Evolutionary conservation across 257 asterid genomes (phyloP).

Genomic region (Penstemon eatonii): DNA sequence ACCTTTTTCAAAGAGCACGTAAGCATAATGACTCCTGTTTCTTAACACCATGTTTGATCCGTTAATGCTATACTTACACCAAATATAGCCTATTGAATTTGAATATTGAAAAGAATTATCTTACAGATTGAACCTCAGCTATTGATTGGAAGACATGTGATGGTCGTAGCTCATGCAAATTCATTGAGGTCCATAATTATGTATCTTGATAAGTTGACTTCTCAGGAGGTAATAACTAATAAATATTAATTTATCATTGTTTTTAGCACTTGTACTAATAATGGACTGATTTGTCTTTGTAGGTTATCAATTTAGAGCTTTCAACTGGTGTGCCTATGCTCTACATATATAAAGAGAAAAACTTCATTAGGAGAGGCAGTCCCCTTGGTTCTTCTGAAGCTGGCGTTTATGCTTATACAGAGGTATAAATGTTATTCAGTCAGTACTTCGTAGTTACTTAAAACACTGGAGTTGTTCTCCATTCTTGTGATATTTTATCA

Average conservation of each 20-base stretch:
- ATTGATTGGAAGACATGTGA: conserved; percentile 63
- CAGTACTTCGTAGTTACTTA: too few species aligned
- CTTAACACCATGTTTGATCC: not conserved
- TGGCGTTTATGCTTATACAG: conserved; percentile 87
- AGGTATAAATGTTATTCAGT: conserved; percentile 46
- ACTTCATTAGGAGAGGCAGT: conserved; percentile 78
- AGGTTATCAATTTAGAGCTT: conserved; percentile 91
- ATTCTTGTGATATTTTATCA: not conserved
- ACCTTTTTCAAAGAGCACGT: conserved; percentile 81
- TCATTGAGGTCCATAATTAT: conserved; percentile 87
- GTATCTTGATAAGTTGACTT: conserved; percentile 85
- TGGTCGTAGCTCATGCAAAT: conserved; percentile 96
- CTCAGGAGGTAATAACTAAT: conserved; percentile 61
- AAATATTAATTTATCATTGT: not conserved
- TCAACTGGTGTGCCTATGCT: conserved; percentile 97
- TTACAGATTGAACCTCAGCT: conserved; percentile 86
- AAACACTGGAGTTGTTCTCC: not conserved
- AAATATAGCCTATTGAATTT: not conserved
- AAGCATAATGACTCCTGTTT: conserved; percentile 29
- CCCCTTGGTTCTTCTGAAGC: conserved; percentile 71
- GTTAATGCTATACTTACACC: too few species aligned
- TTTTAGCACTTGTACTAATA: conserved; percentile 14
- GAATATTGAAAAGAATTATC: conserved; percentile 13
- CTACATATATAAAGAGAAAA: conserved; percentile 64
- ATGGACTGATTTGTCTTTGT: conserved; percentile 18